Percentiles rank a stretch among this genome's conserved stretches.
These are phyloP conservation scores for Pythium utonaiense DNA, from an alignment of 352 stramenopile genomes.

Conservation along the genomic window DNA sequence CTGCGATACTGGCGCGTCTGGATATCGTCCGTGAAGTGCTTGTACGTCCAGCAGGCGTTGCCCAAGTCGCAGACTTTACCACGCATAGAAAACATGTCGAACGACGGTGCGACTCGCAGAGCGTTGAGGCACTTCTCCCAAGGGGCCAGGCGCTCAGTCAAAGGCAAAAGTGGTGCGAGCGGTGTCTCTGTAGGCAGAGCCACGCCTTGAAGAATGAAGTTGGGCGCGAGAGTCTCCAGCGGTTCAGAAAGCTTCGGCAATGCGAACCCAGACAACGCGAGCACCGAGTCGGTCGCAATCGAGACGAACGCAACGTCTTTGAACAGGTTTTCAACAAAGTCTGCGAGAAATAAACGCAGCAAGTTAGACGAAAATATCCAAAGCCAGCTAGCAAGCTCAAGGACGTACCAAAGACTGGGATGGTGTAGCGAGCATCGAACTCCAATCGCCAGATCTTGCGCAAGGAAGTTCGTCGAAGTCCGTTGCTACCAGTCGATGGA, in stretches of 20 bases:
- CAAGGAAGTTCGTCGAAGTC: not conserved
- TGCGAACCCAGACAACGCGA: constrained; percentile 10
- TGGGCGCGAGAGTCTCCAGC: not conserved
- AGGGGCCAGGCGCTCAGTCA: constrained; percentile 21
- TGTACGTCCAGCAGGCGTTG: constrained; percentile 99
- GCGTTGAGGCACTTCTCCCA: constrained; percentile 43
- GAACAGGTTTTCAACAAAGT: constrained; percentile 17
- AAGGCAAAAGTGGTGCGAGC: constrained; percentile 3
- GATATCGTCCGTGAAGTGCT: constrained; percentile 99
- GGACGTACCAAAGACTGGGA: constrained; percentile 46
- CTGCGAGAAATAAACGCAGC: constrained; percentile 4
- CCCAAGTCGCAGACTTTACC: constrained; percentile 97
- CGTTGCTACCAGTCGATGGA: not conserved
- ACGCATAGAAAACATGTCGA: constrained; percentile 62
- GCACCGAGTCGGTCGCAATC: constrained; percentile 4
- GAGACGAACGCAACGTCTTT: constrained; percentile 14
- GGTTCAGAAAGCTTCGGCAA: constrained; percentile 8
- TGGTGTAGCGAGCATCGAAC: constrained; percentile 67
- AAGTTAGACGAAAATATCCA: not conserved
- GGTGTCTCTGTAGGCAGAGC: constrained; percentile 36
- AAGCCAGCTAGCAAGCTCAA: not conserved
- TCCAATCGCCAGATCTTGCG: constrained; percentile 69
- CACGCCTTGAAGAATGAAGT: constrained; percentile 53
- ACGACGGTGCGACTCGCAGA: constrained; percentile 35
- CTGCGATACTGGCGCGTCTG: constrained; percentile 99